Conservation (phyloP, 441 rosid genomes). For the Adansonia madagascariensis region DNA sequence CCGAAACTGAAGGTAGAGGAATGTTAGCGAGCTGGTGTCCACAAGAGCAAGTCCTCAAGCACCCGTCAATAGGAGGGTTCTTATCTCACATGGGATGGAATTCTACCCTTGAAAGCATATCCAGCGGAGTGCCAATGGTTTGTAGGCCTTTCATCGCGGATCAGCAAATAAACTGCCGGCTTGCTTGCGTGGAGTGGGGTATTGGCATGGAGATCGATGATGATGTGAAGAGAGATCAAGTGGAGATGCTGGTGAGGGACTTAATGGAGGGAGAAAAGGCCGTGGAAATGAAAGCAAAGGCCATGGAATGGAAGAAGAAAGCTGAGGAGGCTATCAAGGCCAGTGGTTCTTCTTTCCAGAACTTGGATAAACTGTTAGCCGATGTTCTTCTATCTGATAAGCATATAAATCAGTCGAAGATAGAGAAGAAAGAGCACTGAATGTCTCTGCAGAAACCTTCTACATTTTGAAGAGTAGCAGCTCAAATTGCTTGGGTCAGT, state of each 20-base stretch:
- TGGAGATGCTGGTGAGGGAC: slow-evolving; percentile 39
- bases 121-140: slow-evolving; percentile 37
- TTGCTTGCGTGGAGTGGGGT: slow-evolving; percentile 34
- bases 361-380: slow-evolving; percentile 28
- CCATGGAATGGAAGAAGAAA: slow-evolving; percentile 36
- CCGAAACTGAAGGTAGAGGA: slow-evolving; percentile 31
- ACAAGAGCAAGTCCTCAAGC: slow-evolving; percentile 40
- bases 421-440: background rate
- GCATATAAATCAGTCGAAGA: background rate
- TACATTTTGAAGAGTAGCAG: background rate
- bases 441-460: background rate
- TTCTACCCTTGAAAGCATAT: slow-evolving; percentile 37
- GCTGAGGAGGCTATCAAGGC: slow-evolving; percentile 31
- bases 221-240: slow-evolving; percentile 35
- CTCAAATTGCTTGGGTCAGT: background rate
- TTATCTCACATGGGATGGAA: slow-evolving; percentile 48
- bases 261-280: slow-evolving; percentile 38
- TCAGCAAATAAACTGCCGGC: slow-evolving; percentile 38
- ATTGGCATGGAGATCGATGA: slow-evolving; percentile 36
- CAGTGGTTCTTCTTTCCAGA: slow-evolving; percentile 35
- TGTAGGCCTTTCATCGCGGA: slow-evolving; percentile 41
- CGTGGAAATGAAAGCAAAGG: slow-evolving; percentile 30
- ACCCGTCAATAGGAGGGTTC: slow-evolving; percentile 38
- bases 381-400: background rate
- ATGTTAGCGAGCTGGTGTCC: slow-evolving; percentile 39